These are phyloP conservation scores for Gillenia trifoliata DNA, from an alignment of 306 rosid genomes.

Conservation along the genomic window DNA sequence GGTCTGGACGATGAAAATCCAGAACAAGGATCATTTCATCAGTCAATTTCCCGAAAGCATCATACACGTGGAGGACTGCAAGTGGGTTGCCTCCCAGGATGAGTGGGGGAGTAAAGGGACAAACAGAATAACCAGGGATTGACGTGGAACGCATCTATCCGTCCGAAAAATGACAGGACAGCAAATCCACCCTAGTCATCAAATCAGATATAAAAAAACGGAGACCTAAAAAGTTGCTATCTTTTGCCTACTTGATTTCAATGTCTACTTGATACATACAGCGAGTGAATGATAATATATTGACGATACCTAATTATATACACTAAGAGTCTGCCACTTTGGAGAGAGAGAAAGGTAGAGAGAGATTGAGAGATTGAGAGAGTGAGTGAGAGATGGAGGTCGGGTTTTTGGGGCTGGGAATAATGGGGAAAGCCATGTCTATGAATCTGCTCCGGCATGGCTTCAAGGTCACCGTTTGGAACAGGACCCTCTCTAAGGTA, in stretches of 20 bases:
- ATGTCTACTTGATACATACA: background rate
- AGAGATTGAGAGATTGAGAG: background rate
- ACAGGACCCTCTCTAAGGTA: constrained; percentile 81
- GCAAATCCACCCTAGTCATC: no score
- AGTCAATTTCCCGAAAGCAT: background rate
- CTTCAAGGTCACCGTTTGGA: constrained; percentile 81
- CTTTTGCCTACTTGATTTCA: background rate
- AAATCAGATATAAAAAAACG: background rate
- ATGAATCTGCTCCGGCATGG: constrained; percentile 56
- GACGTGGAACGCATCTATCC: background rate
- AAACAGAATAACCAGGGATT: background rate
- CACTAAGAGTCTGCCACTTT: background rate
- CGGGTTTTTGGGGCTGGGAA: constrained; percentile 82
- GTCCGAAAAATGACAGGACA: background rate
- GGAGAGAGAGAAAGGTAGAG: background rate
- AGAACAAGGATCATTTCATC: no score
- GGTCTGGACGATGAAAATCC: no score
- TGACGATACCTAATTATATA: no score
- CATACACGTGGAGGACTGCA: background rate
- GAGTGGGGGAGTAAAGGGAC: background rate
- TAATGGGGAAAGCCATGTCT: constrained; percentile 87
- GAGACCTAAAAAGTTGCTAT: background rate
- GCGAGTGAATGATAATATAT: no score
- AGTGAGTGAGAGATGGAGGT: constrained; percentile 43
- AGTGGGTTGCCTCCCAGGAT: background rate